Evolutionary conservation across 495 filamentous ascomycete genomes (phyloP), one percentile per base, ranked within the genome.

Genomic region (Penicillium cinerascens): DNA sequence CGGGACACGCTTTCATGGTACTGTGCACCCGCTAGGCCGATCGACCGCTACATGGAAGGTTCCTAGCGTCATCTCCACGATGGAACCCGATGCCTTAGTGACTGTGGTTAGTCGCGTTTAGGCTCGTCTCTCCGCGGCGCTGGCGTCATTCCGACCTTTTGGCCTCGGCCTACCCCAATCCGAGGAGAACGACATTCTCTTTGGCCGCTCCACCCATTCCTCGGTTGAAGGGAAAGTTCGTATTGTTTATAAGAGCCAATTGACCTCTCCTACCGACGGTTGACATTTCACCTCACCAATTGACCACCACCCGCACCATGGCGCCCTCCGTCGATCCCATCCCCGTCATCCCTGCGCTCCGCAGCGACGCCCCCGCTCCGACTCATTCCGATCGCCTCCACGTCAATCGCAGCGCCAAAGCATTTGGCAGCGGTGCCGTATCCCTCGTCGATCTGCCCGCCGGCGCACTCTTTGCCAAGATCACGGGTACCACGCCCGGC

Each of bases 381-480:
- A 69, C 69, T 13, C 72, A 76, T 59, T 71, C 72, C 44, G 60
- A 62, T 38, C 51, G 61, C 13, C 55, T 76, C 37, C 61, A 56
- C 25, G 70, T 76, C 39, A 44, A 63, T 40, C 69, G 68, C 56
- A 72, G 67, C 59, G 18, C 67, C 56, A 66, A 70, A 49, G 63
- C 69, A 42, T 89, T 84, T 71, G 76, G 74, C 50, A 81, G 82
- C 59, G 80, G 82, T 49, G 82, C 83, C 54, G 62, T 81, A 55
- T 88, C 85, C 35, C 76, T 76, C 37, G 66, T 87, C 54, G 63
- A 76, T 17, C 76, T 89, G 4, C 82, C 84, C 9, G 79, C 87
- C 4, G 86, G 83, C 51, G 80, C 65, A 75, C 37, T 88, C 49
- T 72, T 84, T 62, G 76, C 83, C 44, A 63, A 65, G n/a, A 75